These are phyloP conservation scores for Yamadazyma siamensis DNA, from an alignment of 1,139 yeast genomes.

Conservation along the genomic window DNA sequence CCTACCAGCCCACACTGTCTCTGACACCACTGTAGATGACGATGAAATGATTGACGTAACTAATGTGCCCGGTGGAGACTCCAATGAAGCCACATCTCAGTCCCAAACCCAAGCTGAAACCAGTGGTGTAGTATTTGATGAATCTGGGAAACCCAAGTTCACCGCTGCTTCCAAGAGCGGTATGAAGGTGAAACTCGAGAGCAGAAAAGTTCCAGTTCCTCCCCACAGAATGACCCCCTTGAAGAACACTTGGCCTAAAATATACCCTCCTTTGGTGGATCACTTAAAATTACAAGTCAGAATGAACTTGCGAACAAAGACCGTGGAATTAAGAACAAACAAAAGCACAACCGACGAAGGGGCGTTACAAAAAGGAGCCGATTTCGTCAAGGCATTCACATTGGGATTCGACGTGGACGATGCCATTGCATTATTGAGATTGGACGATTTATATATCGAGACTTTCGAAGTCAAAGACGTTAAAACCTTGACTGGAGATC, in stretches of 20 bases:
- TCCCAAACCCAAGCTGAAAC: slow-evolving; percentile 33
- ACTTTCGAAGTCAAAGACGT: slow-evolving; percentile 97
- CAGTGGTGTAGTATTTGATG: slow-evolving; percentile 69
- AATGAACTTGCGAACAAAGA: slow-evolving; percentile 83
- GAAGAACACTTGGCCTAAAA: slow-evolving; percentile 85
- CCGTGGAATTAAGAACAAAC: slow-evolving; percentile 82
- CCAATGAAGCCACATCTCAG: slow-evolving; percentile 14
- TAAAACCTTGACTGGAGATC: slow-evolving; percentile 92
- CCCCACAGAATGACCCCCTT: slow-evolving; percentile 96
- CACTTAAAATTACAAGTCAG: slow-evolving; percentile 92
- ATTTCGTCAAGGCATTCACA: slow-evolving; percentile 90
- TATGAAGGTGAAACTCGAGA: slow-evolving; percentile 74
- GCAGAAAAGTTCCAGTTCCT: slow-evolving; percentile 88
- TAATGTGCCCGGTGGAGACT: slow-evolving; percentile 29
- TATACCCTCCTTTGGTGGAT: slow-evolving; percentile 93
- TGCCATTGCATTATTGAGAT: slow-evolving; percentile 87
- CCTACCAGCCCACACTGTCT: slow-evolving; percentile 4
- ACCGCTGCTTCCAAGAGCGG: slow-evolving; percentile 66
- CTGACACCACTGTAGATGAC: slow-evolving; percentile 25
- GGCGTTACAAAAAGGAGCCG: slow-evolving; percentile 96
- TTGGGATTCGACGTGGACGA: slow-evolving; percentile 96
- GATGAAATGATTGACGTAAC: slow-evolving; percentile 72
- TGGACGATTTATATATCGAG: slow-evolving; percentile 94
- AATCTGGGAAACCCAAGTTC: slow-evolving; percentile 86
- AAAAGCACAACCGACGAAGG: slow-evolving; percentile 84